Base-by-base conservation (phyloP, 1,139 yeast species). In the Pichia sp. region DNA sequence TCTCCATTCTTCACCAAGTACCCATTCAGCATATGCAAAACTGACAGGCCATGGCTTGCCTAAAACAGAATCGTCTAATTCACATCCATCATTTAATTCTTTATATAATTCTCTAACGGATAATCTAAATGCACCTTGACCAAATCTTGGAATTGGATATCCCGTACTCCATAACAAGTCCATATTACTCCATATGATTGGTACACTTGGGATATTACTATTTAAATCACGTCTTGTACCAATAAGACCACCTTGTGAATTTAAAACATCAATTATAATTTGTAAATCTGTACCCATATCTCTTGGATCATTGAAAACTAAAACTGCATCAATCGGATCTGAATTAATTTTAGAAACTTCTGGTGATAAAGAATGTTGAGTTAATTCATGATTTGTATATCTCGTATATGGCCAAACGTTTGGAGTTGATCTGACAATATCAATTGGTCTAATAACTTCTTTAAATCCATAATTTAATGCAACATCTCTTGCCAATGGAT, bases 121-220 rank as follows among this genome's bases (percentile, higher is more conserved):
- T 43, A 78, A 71, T 47, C 94, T 70, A 57, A 87, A 83, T 2
- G 94, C 95, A 22, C 97, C 97, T 65, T 89, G 96, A 4, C 97
- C 98, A 58, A 87, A 85, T 47, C 98, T 71, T 20, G 96, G 89
- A 45, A 82, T 63, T 5, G 65, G 64, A 62, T 82, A 90, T 57
- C 84, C 89, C 57, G 87, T 87, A 11, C 96, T 90, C 96, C 97
- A 90, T 40, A 86, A 61, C 58, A 89, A 78, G 63, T 92, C 98
- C 59, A 84, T 81, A 63, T 89, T 87, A 47, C 95, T 83, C 64
- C 87, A 90, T 50, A 80, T 77, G 25, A 90, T 82, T 1, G 96
- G 96, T 0, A 87, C 67, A 0, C 83, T 62, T 16, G 96, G 96
- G 11, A 42, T 43, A 30, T 16, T 16, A 16, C 16, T 16, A 2